Evolutionary conservation across 495 filamentous ascomycete genomes (phyloP).

Genomic region (Neurospora tetrasperma): DNA sequence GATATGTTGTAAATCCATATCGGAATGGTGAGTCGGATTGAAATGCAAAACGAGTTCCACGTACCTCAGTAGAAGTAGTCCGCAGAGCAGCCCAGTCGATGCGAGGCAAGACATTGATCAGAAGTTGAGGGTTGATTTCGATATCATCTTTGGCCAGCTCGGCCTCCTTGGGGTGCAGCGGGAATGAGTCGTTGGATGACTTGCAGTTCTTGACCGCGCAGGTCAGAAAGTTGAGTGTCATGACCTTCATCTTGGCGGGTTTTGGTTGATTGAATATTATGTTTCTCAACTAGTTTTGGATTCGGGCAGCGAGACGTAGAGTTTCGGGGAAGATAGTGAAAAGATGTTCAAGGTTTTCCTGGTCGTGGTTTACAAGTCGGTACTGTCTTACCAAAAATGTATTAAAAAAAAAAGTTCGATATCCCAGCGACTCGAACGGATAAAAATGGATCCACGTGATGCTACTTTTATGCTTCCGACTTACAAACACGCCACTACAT

Average conservation of each 20-base stretch:
- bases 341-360: not conserved
- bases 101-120: constrained; percentile 73
- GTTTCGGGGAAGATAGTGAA: not conserved
- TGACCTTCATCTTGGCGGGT: constrained; percentile 67
- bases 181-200: constrained; percentile 61
- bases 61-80: constrained; percentile 68
- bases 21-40: no score
- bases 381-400: not conserved
- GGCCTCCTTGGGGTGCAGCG: constrained; percentile 81
- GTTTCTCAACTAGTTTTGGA: not conserved
- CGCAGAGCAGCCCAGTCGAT: constrained; percentile 79
- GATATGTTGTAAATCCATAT: not conserved
- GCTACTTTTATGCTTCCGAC: not conserved
- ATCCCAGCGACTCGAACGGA: not conserved
- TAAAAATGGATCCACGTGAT: not conserved
- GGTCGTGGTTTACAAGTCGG: not conserved
- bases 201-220: constrained; percentile 95
- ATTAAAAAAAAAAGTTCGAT: not conserved
- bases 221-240: constrained; percentile 93
- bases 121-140: constrained; percentile 66
- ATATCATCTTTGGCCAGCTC: constrained; percentile 76
- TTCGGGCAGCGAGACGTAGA: not conserved
- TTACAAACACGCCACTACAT: not conserved
- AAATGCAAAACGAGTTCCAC: constrained; percentile 13
- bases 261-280: constrained; percentile 1